Base-by-base conservation (phyloP, 1,284 basidiomycete species). In the Puccinia polysora region DNA sequence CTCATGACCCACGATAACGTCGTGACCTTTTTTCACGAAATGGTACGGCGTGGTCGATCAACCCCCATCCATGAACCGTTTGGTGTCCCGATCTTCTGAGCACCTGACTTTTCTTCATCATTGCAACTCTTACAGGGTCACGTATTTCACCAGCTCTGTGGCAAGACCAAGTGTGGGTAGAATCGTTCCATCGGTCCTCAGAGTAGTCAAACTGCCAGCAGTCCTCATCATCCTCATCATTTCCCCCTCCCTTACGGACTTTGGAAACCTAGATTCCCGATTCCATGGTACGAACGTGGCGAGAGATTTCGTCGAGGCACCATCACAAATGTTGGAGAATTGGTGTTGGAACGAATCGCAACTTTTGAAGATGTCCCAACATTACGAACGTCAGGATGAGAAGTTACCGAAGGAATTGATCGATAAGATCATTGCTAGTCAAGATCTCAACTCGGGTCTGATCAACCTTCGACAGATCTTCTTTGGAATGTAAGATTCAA, bases 291-390 rank as follows among this genome's bases (percentile, higher is more conserved):
- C 74, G 6, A 64, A 84, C 50, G 88, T 90, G 40, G 88, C 87
- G 0, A 79, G 87, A 15, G 90, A 93, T 80, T 93, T 92, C 75
- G 89, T 90, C 5, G 90, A 91, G 80, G 89, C 89, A 0, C 90
- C 89, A 0, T 88, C 86, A 20, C 89, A 92, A 81, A 91, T 92
- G 90, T 82, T 92, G 73, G 91, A 93, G 81, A 90, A 92, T 78
- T 93, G 90, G 90, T 88, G 88, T 77, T 90, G 88, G 87, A 88
- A 90, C 77, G 87, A 86, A 0, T 83, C 85, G 73, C 88, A 90
- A 6, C 82, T 91, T 7, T 83, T 85, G 75, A 82, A 84, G 75
- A 88, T 91, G 84, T 89, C 87, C 1, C 87, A 85, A 75, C 90
- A 91, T 78, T 89, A 86, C 77, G 20, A 50, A 28, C 81, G 89